Evolutionary conservation across 805 yeast genomes (phyloP), one percentile per base, ranked within the genome.

Genomic region (Yarrowia sp.): DNA sequence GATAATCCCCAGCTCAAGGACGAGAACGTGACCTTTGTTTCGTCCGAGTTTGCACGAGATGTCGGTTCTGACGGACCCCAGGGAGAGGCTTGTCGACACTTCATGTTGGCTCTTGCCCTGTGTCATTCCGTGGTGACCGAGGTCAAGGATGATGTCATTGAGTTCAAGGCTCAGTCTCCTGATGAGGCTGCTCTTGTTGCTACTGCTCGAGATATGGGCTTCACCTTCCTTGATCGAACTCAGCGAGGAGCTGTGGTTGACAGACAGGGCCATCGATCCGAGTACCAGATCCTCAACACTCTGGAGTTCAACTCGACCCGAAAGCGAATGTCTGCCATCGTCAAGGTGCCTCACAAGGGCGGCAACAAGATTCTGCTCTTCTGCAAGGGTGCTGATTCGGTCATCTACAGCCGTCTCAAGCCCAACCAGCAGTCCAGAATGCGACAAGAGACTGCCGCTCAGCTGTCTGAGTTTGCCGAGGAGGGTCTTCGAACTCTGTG

Each of bases 161-260:
- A 83, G 41, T 89, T 87, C 80, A 89, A 89, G 75, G 96, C 96
- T 0, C 95, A 90, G 76, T 88, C 92, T 5, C 96, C 96, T 0
- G 96, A 90, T 78, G 96, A 91, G 76, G 88, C 90, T 41, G 95
- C 96, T 0, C 82, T 90, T 68, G 96, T 90, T 14, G 82, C 90
- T 1, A 89, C 87, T 35, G 95, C 95, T 0, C 81, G 92, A 68
- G 95, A 90, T 76, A 74, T 89, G 69, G 96, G 96, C 14, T 83
- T 89, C 72, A 87, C 85, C 0, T 87, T 89, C 75, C 77, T 82
- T 50, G 90, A 84, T 42, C 80, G 89, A 67, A 81, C 83, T 15
- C 83, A 89, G 73, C 81, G 82, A 48, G 82, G 85, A 1, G 79
- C 88, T 41, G 74, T 83, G 10, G 68, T 82, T 19, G 76, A 80